These are phyloP conservation scores for Hippophae tibetana DNA, from an alignment of 306 rosid species.

Conservation along the genomic window DNA sequence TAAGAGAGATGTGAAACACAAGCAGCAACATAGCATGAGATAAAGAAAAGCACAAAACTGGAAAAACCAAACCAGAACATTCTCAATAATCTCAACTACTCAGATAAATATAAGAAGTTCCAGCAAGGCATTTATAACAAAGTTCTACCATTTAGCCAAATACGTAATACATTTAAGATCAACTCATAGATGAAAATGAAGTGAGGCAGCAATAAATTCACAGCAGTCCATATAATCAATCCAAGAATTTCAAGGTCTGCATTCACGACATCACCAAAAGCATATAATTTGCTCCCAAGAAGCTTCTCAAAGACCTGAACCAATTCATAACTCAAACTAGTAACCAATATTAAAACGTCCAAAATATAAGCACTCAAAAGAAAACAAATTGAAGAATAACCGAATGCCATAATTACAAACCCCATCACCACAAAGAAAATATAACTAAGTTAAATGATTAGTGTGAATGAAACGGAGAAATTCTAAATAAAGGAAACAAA, in stretches of 20 bases:
- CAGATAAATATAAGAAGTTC: not conserved
- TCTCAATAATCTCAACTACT: too few species aligned
- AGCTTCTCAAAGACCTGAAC: constrained; percentile 77
- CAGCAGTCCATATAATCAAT: constrained; percentile 72
- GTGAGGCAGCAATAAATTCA: constrained; percentile 74
- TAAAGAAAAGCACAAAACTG: too few species aligned
- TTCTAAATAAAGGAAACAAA: not conserved
- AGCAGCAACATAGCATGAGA: too few species aligned
- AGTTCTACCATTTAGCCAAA: constrained; percentile 28
- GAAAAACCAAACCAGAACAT: too few species aligned
- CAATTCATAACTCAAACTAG: constrained; percentile 49
- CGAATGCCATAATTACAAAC: not conserved
- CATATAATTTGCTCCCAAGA: constrained; percentile 66
- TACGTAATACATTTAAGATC: constrained; percentile 38
- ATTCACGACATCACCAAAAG: constrained; percentile 75
- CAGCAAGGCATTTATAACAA: constrained; percentile 10
- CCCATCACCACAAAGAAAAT: not conserved
- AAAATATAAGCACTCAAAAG: not conserved
- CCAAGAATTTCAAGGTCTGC: constrained; percentile 75
- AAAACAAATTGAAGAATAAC: too few species aligned
- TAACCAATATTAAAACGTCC: constrained; percentile 26
- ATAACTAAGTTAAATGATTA: not conserved
- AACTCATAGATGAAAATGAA: constrained; percentile 53
- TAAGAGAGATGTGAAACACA: too few species aligned
- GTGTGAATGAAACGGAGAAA: too few species aligned